These are phyloP conservation scores for Penicillium sp. DNA, from an alignment of 2,329 filamentous ascomycete species.

Conservation along the genomic window DNA sequence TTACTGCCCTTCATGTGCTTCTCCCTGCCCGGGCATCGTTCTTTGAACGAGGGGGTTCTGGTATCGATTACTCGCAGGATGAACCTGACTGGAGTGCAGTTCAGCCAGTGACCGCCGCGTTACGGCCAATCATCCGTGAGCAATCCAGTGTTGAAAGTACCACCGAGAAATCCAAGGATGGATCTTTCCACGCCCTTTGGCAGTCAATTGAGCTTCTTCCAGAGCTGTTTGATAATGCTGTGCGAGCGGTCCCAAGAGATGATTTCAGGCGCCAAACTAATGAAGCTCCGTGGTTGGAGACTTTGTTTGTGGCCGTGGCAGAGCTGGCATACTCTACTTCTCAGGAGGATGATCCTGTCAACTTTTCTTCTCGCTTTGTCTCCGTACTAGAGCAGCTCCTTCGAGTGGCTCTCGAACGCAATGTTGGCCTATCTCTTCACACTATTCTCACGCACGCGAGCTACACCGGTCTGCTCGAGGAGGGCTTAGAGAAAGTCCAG, in stretches of 20 bases:
- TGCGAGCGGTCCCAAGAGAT: constrained; percentile 46
- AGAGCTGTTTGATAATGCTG: constrained; percentile 47
- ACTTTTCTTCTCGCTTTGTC: constrained; percentile 32
- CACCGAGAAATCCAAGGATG: constrained; percentile 9
- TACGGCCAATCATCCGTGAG: constrained; percentile 37
- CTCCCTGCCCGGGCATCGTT: constrained; percentile 41
- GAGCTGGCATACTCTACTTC: constrained; percentile 40
- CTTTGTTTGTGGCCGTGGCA: constrained; percentile 46
- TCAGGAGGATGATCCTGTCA: constrained; percentile 27
- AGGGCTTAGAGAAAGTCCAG: constrained; percentile 33
- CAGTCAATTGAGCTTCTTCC: constrained; percentile 38
- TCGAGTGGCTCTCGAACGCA: constrained; percentile 38
- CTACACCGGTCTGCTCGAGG: constrained; percentile 41
- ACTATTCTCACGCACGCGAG: constrained; percentile 42
- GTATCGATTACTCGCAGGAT: constrained; percentile 35
- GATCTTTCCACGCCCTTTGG: constrained; percentile 22
- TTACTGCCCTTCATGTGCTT: constrained; percentile 43
- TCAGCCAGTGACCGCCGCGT: constrained; percentile 37
- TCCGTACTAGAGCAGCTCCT: constrained; percentile 39
- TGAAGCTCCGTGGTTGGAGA: constrained; percentile 52
- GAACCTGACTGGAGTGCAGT: constrained; percentile 36
- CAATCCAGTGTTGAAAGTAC: constrained; percentile 7
- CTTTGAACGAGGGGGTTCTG: constrained; percentile 34
- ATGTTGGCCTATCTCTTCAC: constrained; percentile 41
- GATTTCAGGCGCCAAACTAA: constrained; percentile 44